Percentiles rank a stretch among this genome's conserved stretches.
phyloP scores from a whole-genome alignment of 129 eudicot species.

The Pulicaria dysenterica region DNA sequence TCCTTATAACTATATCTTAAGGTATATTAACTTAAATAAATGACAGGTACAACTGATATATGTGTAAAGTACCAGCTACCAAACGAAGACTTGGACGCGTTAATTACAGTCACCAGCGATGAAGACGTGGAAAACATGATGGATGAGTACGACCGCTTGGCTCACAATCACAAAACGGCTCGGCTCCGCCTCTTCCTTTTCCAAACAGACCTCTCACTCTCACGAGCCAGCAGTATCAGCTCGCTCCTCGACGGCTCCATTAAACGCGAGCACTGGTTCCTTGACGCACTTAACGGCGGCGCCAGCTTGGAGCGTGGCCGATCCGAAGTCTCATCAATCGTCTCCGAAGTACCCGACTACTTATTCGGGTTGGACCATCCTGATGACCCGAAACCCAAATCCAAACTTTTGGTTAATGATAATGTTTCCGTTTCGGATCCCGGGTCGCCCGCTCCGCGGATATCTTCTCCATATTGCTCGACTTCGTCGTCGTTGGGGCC shows the following conservation, averaged over 20 bases:
- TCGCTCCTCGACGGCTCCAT: conserved; percentile 81
- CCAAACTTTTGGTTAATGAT: conserved; percentile 35
- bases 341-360: conserved; percentile 90
- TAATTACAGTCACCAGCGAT: conserved; percentile 72
- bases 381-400: conserved; percentile 53
- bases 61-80: conserved; percentile 92
- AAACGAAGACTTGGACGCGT: conserved; percentile 84
- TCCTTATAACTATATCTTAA: too few relatives aligned
- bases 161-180: conserved; percentile 52
- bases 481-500: conserved; percentile 62
- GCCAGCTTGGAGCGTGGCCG: conserved; percentile 65
- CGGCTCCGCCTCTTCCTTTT: conserved; percentile 83
- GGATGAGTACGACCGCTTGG: conserved; percentile 84
- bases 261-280: conserved; percentile 86
- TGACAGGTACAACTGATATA: conserved; percentile 47
- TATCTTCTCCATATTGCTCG: conserved; percentile 65
- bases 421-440: conserved; percentile 59
- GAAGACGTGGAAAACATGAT: conserved; percentile 97
- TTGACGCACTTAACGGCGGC: conserved; percentile 82
- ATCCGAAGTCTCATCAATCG: conserved; percentile 80
- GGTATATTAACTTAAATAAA: neutral
- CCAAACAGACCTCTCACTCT: conserved; percentile 43
- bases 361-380: conserved; percentile 77
- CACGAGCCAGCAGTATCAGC: conserved; percentile 72
- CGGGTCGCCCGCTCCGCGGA: conserved; percentile 69